A percentile compares a stretch with the other conserved stretches of the same genome.
phyloP scores from a whole-genome alignment of 352 stramenopile species.

The Peronospora destructor region DNA sequence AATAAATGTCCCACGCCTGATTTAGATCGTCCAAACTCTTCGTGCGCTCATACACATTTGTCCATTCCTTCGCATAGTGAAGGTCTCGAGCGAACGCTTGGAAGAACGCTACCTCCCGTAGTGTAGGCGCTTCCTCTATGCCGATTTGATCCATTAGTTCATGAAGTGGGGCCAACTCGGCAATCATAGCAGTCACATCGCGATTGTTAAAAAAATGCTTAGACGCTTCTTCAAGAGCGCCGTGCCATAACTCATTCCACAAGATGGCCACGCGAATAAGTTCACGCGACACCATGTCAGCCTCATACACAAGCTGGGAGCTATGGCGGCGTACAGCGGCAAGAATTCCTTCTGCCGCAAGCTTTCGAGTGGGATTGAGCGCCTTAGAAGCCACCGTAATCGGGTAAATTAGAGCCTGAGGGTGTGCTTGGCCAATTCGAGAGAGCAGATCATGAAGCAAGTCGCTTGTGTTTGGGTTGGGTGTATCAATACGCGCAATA shows the following conservation, averaged over 20 bases:
- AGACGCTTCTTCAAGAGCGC: conserved; percentile 95
- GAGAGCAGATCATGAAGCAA: conserved; percentile 85
- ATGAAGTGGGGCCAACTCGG: conserved; percentile 93
- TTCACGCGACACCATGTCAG: conserved; percentile 92
- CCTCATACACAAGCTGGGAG: conserved; percentile 95
- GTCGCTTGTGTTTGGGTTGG: conserved; percentile 71
- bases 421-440: conserved; percentile 91
- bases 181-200: conserved; percentile 95
- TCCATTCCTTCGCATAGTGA: conserved; percentile 77
- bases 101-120: conserved; percentile 80
- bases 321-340: conserved; percentile 92
- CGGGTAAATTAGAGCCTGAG: conserved; percentile 98
- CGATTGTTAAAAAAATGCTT: conserved; percentile 96
- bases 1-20: conserved; percentile 98
- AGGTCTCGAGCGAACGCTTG: conserved; percentile 92
- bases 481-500: conserved; percentile 89
- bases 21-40: conserved; percentile 80
- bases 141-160: conserved; percentile 78
- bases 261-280: conserved; percentile 99
- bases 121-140: conserved; percentile 55
- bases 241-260: conserved; percentile 99
- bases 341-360: conserved; percentile 93
- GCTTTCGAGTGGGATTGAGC: conserved; percentile 84
- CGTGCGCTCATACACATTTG: conserved; percentile 69
- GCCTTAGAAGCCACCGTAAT: conserved; percentile 97